Base-by-base conservation (phyloP, 768 basidiomycete genomes). In the Psilocybe subaeruginosa region DNA sequence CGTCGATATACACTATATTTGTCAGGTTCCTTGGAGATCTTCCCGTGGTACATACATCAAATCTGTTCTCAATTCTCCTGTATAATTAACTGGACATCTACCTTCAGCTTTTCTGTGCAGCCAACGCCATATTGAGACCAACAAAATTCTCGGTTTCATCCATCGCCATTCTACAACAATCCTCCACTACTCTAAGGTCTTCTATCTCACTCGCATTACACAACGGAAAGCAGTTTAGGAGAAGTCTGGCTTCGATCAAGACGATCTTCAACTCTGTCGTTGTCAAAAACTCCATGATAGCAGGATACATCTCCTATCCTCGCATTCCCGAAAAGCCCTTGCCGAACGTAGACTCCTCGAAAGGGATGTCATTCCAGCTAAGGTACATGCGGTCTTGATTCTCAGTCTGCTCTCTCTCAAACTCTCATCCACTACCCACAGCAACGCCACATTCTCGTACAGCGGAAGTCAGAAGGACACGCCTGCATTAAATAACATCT, bases 401-500 rank as follows among this genome's bases (percentile, higher is more conserved):
- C 23, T 23, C 2, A 23, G 2, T 23, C 23, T 23, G 23, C 23
- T 23, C 23, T 23, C 23, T 23, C 23, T 23, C 23, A 23, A 23
- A 23, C 23, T 23, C 23, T 33, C 14, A 43, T 43, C 23, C 39
- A 31, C 8, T 23, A 2, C 23, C 23, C 23, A 5, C 35, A 47
- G 43, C 8, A 47, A 85, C 53, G 77, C 88, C 0, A 73, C 73
- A 0, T 88, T 88, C 60, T 68, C 73, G 8, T 89, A 89, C 64
- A 85, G 85, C 0, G 79, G 76, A 19, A 73, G 72, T 54, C 73
- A 77, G 49, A 73, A 70, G 29, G 74, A 60, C 1, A 64, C 62
- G 2, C 73, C 73, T 23, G 79, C 77, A 3, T 60, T 85, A 16
- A 66, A 70, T 8, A 67, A 76, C 19, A 68, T 86, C 5, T 79